Base-by-base conservation (phyloP, 331 rosid genomes). In the Dryas integrifolia region DNA sequence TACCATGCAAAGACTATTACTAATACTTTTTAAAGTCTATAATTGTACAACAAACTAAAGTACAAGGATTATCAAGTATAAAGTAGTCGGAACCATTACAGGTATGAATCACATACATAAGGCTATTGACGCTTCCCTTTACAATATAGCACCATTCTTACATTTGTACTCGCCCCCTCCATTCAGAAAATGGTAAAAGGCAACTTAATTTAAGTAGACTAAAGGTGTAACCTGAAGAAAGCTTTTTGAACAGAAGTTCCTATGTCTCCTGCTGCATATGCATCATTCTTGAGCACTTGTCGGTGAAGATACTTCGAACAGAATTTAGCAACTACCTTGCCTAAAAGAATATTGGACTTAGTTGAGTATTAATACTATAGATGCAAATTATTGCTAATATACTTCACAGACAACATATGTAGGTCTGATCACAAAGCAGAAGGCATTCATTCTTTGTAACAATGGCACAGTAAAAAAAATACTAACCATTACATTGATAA, bases 311-410 rank as follows among this genome's bases (percentile, higher is more conserved):
- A 91, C 88, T 91, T 94, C 0, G 97, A 95, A 81, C 98, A 94
- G 78, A 94, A 94, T 83, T 91, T 94, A 5, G 98, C 97, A 67
- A 94, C 98, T 75, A 91, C 98, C 89, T 88, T 94, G 72, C 97
- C 98, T 94, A 87, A 65, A 86, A 69, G 69, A 65, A 82, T 71
- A 72, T 71, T 69, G 75, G 61, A 67, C 63, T 72, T 50, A 39
- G 64, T 73, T 81, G 64, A 86, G 77, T 52, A 73, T 43, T 4
- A 58, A 50, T 65, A 64, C 63, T 72, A 70, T 67, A 71, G n/a
- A n/a, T 35, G 18, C n/a, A 40, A 72, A 56, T 12, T 26, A 50
- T 12, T 43, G 57, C 64, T 57, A 68, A 59, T 10, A 67, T 35
- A 55, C 43, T 46, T 45, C 13, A 9, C 41, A 53, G 50, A 47